These are phyloP conservation scores for Grigorovia yakushimaensis DNA, from an alignment of 805 yeast genomes.

Conservation along the genomic window DNA sequence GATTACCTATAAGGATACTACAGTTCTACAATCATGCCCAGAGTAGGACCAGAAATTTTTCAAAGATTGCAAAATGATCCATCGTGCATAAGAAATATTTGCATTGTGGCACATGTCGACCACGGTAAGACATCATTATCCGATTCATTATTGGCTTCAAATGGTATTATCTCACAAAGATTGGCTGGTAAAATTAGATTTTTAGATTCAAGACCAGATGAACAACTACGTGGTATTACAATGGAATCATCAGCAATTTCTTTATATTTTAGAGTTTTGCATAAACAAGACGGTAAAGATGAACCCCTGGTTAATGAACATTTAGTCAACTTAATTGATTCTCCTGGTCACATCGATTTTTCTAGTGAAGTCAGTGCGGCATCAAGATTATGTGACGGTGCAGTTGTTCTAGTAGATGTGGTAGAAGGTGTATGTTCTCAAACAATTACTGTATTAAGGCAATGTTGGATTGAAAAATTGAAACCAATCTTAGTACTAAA, in stretches of 20 bases:
- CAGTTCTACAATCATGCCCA: constrained; percentile 36
- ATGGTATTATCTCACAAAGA: constrained; percentile 90
- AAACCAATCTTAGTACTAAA: constrained; percentile 83
- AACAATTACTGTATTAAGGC: constrained; percentile 87
- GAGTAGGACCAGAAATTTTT: constrained; percentile 55
- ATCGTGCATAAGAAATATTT: constrained; percentile 69
- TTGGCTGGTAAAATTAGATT: constrained; percentile 93
- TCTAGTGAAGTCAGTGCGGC: constrained; percentile 95
- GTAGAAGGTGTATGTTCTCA: constrained; percentile 99
- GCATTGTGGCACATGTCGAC: constrained; percentile 96
- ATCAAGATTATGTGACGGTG: constrained; percentile 93
- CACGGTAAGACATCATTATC: constrained; percentile 96
- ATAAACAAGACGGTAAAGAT: constrained; percentile 32
- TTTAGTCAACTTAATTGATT: constrained; percentile 84
- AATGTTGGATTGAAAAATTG: constrained; percentile 88
- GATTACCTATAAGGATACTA: too few relatives aligned
- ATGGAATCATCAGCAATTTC: constrained; percentile 97
- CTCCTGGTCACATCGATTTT: constrained; percentile 99
- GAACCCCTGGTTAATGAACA: constrained; percentile 59
- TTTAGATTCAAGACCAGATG: constrained; percentile 90
- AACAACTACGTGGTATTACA: constrained; percentile 91
- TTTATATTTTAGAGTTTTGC: constrained; percentile 68
- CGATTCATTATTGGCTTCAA: constrained; percentile 85
- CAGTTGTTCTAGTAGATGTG: constrained; percentile 88
- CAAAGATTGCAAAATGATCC: constrained; percentile 61